Percentiles rank a stretch among this genome's conserved stretches.
Evolutionary conservation across 2,329 filamentous ascomycete species (phyloP).

Genomic region (Cytospora piceicola): DNA sequence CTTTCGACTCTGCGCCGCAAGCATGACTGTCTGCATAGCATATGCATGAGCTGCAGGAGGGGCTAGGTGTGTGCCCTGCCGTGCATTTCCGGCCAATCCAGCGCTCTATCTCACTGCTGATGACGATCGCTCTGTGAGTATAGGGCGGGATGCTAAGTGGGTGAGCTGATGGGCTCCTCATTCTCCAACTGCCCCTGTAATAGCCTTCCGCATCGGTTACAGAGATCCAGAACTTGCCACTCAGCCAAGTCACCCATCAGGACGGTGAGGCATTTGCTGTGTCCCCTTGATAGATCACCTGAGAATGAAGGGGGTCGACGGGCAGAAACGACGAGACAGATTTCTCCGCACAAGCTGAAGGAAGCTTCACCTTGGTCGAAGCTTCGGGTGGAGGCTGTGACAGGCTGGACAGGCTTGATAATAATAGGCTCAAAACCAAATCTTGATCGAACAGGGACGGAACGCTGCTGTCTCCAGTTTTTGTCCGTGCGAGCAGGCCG

Average conservation of each 20-base stretch:
- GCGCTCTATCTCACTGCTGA: conserved; percentile 5
- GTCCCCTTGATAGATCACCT: neutral
- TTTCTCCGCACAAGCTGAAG: neutral
- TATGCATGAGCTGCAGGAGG: conserved; percentile 25
- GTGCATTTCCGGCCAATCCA: conserved; percentile 16
- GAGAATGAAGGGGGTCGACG: neutral
- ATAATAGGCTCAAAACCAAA: conserved; percentile 1
- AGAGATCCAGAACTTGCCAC: neutral
- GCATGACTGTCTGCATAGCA: conserved; percentile 21
- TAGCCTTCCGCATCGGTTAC: conserved; percentile 10
- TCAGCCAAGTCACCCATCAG: conserved; percentile 13
- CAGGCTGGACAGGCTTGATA: conserved; percentile 4
- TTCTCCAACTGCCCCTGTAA: conserved; percentile 5
- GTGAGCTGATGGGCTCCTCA: conserved; percentile 3
- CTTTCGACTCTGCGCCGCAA: conserved; percentile 7
- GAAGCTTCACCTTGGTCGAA: neutral
- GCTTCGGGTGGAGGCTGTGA: neutral
- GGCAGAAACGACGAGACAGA: neutral
- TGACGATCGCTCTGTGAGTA: neutral
- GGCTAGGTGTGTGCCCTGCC: conserved; percentile 18
- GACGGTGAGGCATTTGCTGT: conserved; percentile 3
- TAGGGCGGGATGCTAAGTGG: neutral
- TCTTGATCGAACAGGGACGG: conserved; percentile 14
- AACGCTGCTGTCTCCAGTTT: conserved; percentile 3
- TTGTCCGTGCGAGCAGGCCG: conserved; percentile 16